Evolutionary conservation across 352 stramenopile genomes (phyloP).

Genomic region (Pythium aristosporum): DNA sequence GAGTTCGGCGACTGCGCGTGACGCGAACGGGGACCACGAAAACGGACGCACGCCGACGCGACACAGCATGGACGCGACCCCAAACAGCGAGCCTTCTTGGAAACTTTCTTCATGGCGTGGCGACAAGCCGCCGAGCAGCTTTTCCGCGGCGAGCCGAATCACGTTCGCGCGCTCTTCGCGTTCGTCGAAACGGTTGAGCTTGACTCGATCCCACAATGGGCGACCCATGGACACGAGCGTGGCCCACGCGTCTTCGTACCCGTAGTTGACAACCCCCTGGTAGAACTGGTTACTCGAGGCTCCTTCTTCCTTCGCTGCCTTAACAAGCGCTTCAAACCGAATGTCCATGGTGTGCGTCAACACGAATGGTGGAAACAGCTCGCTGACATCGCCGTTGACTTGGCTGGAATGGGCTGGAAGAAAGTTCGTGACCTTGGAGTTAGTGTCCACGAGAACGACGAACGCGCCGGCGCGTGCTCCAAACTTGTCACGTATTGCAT

Average conservation of each 20-base stretch:
- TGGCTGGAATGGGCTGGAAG: too few species aligned
- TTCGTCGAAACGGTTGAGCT: background rate
- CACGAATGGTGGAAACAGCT: constrained; percentile 54
- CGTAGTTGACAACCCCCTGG: background rate
- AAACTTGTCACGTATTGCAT: background rate
- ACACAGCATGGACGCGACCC: constrained; percentile 30
- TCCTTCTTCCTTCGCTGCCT: background rate
- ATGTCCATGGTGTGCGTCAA: constrained; percentile 41
- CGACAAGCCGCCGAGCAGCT: constrained; percentile 1
- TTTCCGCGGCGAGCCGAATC: constrained; percentile 7
- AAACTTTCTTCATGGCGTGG: background rate
- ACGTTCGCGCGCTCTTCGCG: background rate
- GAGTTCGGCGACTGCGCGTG: constrained; percentile 26
- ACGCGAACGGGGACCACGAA: constrained; percentile 22
- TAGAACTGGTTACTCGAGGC: background rate
- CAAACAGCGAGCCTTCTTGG: constrained; percentile 13
- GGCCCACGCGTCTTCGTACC: background rate
- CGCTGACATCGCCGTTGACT: too few species aligned
- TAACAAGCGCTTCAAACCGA: background rate
- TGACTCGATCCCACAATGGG: constrained; percentile 6
- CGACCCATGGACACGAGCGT: constrained; percentile 5
- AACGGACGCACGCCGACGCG: constrained; percentile 30
- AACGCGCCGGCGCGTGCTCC: constrained; percentile 28
- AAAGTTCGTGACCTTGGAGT: constrained; percentile 1
- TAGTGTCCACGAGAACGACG: constrained; percentile 28